Percentiles rank a stretch among this genome's conserved stretches.
phyloP scores from a whole-genome alignment of 805 yeast species.

The Metschnikowia vanudenii region DNA sequence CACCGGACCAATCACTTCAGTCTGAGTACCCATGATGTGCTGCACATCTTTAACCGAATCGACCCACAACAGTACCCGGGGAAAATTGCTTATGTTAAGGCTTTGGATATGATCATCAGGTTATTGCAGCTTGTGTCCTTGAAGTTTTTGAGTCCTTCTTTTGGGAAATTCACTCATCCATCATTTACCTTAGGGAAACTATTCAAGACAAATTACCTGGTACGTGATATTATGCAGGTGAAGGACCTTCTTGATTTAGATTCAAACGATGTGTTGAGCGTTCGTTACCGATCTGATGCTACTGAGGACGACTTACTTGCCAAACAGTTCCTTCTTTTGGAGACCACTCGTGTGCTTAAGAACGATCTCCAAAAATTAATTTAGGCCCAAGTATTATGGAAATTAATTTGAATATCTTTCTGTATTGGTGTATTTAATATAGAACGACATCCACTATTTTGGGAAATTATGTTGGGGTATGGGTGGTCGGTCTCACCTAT shows the following conservation, averaged over 20 bases:
- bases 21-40: slow-evolving; percentile 10
- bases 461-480: no score
- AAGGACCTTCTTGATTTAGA: slow-evolving; percentile 8
- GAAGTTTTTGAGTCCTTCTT: slow-evolving; percentile 1
- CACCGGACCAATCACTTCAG: slow-evolving; percentile 2
- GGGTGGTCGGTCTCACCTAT: no score
- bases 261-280: background rate
- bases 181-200: slow-evolving; percentile 1
- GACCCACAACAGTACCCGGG: slow-evolving; percentile 17
- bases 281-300: background rate
- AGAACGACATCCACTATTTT: no score
- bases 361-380: slow-evolving; percentile 6
- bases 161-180: slow-evolving; percentile 5
- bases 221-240: slow-evolving; percentile 12
- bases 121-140: slow-evolving; percentile 16
- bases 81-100: slow-evolving; percentile 14
- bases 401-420: no score
- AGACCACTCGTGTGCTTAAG: slow-evolving; percentile 12
- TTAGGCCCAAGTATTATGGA: no score
- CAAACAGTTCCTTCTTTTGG: slow-evolving; percentile 11
- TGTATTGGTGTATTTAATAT: no score
- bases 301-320: slow-evolving; percentile 7
- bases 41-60: slow-evolving; percentile 9
- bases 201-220: slow-evolving; percentile 11
- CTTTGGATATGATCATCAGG: slow-evolving; percentile 16